Evolutionary conservation across 1,284 basidiomycete genomes (phyloP).

Genomic region (Microbotryum intermedium): DNA sequence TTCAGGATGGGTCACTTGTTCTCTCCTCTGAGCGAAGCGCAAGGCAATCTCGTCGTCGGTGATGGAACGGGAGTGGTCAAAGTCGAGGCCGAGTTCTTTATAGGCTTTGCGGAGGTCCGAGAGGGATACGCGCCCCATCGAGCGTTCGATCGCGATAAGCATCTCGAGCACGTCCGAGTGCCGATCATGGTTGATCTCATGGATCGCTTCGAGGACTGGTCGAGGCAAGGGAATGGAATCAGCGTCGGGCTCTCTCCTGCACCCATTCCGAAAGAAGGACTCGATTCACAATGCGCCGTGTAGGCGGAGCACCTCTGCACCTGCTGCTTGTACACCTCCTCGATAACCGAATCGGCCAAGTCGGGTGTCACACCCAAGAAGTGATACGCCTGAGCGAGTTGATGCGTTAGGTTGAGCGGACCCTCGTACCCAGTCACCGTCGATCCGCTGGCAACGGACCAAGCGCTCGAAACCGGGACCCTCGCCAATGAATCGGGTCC

Average conservation of each 20-base stretch:
- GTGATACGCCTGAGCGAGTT: conserved; percentile 9
- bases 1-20: conserved; percentile 11
- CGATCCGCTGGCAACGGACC: not conserved
- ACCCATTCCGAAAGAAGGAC: not conserved
- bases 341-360: conserved; percentile 13
- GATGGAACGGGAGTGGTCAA: conserved; percentile 52
- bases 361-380: conserved; percentile 17
- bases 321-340: conserved; percentile 10
- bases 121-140: not conserved
- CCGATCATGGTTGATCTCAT: conserved; percentile 1
- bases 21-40: conserved; percentile 51
- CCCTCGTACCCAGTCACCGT: not conserved
- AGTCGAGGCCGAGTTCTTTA: conserved; percentile 12
- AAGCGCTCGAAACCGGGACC: not conserved
- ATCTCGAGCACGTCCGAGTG: conserved; percentile 6
- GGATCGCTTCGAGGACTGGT: conserved; percentile 10
- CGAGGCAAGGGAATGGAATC: not conserved
- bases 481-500: conserved; percentile 18
- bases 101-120: conserved; percentile 17
- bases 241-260: no score
- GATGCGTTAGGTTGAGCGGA: not conserved
- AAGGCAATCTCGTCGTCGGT: conserved; percentile 59
- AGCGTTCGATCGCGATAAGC: conserved; percentile 8
- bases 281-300: conserved; percentile 3
- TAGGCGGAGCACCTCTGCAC: not conserved